Conservation (phyloP, 2,329 filamentous ascomycete species). For the Hirsutella rhossiliensis region DNA sequence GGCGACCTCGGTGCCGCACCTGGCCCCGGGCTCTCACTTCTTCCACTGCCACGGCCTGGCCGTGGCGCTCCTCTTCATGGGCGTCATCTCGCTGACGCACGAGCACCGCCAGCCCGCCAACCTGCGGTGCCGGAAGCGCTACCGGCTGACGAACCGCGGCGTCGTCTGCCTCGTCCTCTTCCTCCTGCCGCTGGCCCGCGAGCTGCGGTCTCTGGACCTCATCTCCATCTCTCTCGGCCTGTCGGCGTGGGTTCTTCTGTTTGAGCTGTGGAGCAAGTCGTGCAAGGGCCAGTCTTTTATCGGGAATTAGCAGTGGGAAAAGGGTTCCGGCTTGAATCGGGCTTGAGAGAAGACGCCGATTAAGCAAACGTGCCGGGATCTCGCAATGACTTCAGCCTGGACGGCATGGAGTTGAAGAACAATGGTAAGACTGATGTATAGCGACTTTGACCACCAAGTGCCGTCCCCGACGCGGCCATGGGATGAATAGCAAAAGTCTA, state of each 20-base stretch:
- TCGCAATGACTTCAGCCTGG: too few relatives aligned
- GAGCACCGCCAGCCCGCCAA: conserved; percentile 38
- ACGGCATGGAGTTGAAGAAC: too few relatives aligned
- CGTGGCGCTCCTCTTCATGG: conserved; percentile 40
- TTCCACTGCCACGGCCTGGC: conserved; percentile 54
- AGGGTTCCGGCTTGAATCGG: neutral
- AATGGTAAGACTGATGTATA: too few relatives aligned
- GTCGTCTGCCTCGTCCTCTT: conserved; percentile 38
- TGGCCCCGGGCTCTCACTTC: conserved; percentile 42
- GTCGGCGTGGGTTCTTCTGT: conserved; percentile 29
- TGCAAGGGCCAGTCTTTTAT: conserved; percentile 31
- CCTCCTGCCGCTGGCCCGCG: conserved; percentile 37
- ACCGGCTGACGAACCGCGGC: conserved; percentile 38
- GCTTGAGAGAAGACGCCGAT: too few relatives aligned
- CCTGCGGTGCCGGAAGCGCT: conserved; percentile 35
- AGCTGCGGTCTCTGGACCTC: conserved; percentile 31
- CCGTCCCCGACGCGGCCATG: too few relatives aligned
- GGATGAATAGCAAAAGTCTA: too few relatives aligned
- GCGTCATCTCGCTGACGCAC: conserved; percentile 40
- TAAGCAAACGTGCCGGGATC: too few relatives aligned
- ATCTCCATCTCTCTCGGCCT: conserved; percentile 32
- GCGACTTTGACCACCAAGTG: too few relatives aligned
- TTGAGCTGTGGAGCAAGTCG: conserved; percentile 38
- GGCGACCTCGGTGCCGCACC: conserved; percentile 32
- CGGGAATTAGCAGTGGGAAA: conserved; percentile 15